Percentiles rank a stretch among this genome's conserved stretches.
Conservation (phyloP, 257 asterid genomes). For the Plectranthus barbatus region DNA sequence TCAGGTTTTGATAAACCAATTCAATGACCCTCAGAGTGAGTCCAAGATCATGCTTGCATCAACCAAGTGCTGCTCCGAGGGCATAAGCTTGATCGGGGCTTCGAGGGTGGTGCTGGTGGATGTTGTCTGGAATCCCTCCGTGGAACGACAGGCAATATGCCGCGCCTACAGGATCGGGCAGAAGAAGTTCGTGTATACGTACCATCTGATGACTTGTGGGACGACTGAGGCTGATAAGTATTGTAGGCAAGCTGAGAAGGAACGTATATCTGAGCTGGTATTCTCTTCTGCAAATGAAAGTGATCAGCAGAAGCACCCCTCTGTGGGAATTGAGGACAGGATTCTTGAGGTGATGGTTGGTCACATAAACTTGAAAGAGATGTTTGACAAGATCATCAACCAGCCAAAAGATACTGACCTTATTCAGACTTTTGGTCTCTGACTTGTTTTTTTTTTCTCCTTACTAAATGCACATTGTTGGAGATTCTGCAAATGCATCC, state of each 20-base stretch:
- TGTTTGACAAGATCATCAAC: constrained; percentile 40
- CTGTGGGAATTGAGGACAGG: constrained; percentile 19
- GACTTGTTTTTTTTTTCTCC: too few relatives aligned
- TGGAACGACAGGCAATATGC: constrained; percentile 37
- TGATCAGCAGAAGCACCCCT: neutral
- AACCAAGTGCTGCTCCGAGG: constrained; percentile 43
- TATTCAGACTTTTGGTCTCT: constrained; percentile 29
- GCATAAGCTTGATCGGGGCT: constrained; percentile 48
- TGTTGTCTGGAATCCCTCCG: constrained; percentile 52
- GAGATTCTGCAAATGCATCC: too few relatives aligned
- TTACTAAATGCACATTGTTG: too few relatives aligned
- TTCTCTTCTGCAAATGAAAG: constrained; percentile 28
- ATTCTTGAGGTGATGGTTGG: constrained; percentile 30
- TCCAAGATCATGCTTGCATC: constrained; percentile 44
- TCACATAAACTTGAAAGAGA: constrained; percentile 5
- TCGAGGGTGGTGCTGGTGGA: constrained; percentile 44
- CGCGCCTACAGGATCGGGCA: constrained; percentile 51
- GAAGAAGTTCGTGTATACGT: constrained; percentile 32
- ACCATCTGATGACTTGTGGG: constrained; percentile 43
- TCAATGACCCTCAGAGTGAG: constrained; percentile 24
- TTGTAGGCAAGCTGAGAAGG: constrained; percentile 42
- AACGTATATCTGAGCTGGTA: constrained; percentile 38
- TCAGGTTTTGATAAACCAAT: constrained; percentile 18
- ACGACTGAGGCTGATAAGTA: constrained; percentile 37
- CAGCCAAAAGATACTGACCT: constrained; percentile 41